Conservation (phyloP, 192 early-diverging fungal genomes). For the Coemansia sp. region DNA sequence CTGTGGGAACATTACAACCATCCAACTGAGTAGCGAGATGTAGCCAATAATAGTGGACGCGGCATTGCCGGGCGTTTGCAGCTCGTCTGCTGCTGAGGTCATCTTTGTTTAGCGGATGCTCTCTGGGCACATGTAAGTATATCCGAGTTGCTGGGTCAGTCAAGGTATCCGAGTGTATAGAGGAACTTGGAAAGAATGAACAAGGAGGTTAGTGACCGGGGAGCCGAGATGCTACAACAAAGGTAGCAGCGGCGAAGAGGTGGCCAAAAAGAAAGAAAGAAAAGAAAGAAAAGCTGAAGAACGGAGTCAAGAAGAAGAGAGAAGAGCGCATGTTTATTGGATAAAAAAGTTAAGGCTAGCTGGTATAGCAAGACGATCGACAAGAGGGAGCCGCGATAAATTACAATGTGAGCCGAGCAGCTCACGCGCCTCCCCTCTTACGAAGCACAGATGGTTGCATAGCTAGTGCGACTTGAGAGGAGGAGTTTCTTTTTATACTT, state of each 20-base stretch:
- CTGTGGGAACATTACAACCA: slow-evolving; percentile 84
- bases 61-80: neutral
- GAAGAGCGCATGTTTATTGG: neutral
- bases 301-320: neutral
- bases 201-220: neutral
- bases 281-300: neutral
- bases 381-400: neutral
- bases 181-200: neutral
- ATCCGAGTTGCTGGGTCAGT: neutral
- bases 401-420: neutral
- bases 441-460: neutral
- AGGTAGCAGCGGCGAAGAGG: neutral
- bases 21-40: slow-evolving; percentile 74
- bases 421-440: neutral
- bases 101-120: neutral
- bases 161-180: neutral
- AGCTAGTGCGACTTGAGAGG: neutral
- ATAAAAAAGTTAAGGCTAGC: neutral
- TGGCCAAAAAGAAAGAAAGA: neutral
- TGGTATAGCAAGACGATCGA: neutral
- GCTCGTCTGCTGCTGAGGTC: neutral
- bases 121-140: slow-evolving; percentile 11
- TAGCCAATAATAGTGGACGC: slow-evolving; percentile 58
- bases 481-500: neutral
- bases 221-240: neutral